Evolutionary conservation across 768 basidiomycete species (phyloP).

Genomic region (Russula sp.): DNA sequence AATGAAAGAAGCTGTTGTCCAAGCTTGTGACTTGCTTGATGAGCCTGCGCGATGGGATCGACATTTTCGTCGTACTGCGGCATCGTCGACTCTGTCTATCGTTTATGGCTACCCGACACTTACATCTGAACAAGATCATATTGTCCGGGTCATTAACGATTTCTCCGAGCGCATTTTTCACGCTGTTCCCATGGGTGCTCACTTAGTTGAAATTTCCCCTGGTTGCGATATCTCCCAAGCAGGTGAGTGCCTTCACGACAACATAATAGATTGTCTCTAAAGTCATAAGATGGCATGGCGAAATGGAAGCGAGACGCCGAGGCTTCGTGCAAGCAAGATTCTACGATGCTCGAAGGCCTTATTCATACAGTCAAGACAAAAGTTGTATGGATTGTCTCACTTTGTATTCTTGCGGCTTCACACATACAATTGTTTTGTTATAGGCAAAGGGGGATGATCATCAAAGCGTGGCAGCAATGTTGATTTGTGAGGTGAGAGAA

Average conservation of each 20-base stretch:
- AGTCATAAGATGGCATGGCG: neutral
- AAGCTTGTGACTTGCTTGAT: neutral
- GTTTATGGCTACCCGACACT: neutral
- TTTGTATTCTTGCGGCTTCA: neutral
- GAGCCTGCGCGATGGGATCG: neutral
- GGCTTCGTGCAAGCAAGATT: neutral
- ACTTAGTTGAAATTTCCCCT: neutral
- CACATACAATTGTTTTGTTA: neutral
- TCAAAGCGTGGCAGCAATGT: neutral
- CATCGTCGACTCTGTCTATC: slow-evolving; percentile 1
- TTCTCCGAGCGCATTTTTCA: neutral
- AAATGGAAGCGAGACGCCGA: neutral
- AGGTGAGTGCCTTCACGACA: neutral
- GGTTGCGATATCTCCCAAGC: neutral
- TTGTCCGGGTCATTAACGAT: neutral
- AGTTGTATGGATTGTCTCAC: neutral
- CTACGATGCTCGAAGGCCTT: neutral
- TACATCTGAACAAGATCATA: neutral
- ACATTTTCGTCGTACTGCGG: neutral
- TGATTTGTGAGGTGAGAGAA: no score
- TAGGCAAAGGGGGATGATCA: neutral
- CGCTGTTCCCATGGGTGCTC: neutral
- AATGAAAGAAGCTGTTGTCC: neutral
- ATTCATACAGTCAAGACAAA: neutral
- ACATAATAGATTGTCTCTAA: neutral